Percentiles rank a stretch among this genome's conserved stretches.
Evolutionary conservation across 768 basidiomycete genomes (phyloP).

Genomic region (Psilocybe sp.): DNA sequence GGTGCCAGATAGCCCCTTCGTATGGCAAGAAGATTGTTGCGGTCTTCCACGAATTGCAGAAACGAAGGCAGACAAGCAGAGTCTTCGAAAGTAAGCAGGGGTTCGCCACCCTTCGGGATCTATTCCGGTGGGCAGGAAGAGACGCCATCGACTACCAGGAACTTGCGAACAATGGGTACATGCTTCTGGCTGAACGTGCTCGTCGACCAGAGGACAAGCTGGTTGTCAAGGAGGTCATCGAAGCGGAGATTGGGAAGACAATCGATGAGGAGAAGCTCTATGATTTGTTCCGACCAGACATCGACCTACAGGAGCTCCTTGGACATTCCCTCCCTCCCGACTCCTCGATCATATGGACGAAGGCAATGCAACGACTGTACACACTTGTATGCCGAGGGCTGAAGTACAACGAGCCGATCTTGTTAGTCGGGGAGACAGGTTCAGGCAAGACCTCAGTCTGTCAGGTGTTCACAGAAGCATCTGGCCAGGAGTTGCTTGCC

Average conservation of each 20-base stretch:
- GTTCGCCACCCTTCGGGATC: conserved; percentile 93
- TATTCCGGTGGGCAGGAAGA: conserved; percentile 95
- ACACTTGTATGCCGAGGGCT: conserved; percentile 81
- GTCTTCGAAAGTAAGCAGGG: conserved; percentile 98
- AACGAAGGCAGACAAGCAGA: conserved; percentile 83
- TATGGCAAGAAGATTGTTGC: conserved; percentile 87
- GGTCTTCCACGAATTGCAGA: conserved; percentile 92
- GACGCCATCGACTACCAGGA: conserved; percentile 89
- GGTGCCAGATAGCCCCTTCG: conserved; percentile 91
- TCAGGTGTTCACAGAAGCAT: conserved; percentile 76
- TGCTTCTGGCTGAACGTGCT: conserved; percentile 92
- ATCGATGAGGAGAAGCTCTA: conserved; percentile 78
- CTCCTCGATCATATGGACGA: conserved; percentile 82
- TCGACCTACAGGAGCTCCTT: conserved; percentile 45
- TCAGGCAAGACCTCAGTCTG: conserved; percentile 98
- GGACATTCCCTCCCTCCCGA: conserved; percentile 51
- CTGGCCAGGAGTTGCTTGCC: conserved; percentile 56
- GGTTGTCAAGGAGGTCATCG: conserved; percentile 91
- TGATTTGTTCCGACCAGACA: conserved; percentile 38
- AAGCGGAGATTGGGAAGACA: conserved; percentile 81
- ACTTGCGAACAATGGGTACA: conserved; percentile 94
- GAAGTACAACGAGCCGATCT: conserved; percentile 87
- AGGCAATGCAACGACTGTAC: conserved; percentile 88
- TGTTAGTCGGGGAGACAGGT: conserved; percentile 96
- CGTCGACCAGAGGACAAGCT: conserved; percentile 81